Percentiles rank a stretch among this genome's conserved stretches.
Evolutionary conservation across 768 basidiomycete genomes (phyloP).

Genomic region (Leccinum imitatum): DNA sequence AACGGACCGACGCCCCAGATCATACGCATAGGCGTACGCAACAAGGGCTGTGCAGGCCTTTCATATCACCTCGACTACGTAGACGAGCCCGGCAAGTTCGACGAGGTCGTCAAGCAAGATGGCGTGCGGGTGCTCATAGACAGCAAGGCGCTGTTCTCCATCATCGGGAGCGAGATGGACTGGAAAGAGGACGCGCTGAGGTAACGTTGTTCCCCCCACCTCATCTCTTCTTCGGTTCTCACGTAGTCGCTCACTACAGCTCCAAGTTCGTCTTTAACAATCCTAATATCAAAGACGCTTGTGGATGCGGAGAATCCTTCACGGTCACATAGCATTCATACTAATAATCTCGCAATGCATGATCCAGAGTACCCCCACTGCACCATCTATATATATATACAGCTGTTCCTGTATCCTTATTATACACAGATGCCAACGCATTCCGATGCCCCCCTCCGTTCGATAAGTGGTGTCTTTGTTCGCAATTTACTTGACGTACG

Average conservation of each 20-base stretch:
- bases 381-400: neutral
- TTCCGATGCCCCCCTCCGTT: neutral
- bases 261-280: slow-evolving; percentile 85
- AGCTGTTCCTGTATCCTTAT: slow-evolving; percentile 31
- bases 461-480: slow-evolving; percentile 16
- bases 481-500: slow-evolving; percentile 8
- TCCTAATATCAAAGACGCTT: slow-evolving; percentile 92
- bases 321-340: slow-evolving; percentile 42
- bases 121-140: slow-evolving; percentile 93
- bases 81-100: slow-evolving; percentile 84
- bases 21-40: slow-evolving; percentile 92
- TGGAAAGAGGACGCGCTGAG: slow-evolving; percentile 94
- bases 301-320: slow-evolving; percentile 94
- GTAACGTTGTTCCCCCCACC: slow-evolving; percentile 32
- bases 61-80: slow-evolving; percentile 91
- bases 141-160: slow-evolving; percentile 94
- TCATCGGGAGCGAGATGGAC: slow-evolving; percentile 99
- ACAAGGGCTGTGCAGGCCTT: slow-evolving; percentile 95
- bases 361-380: slow-evolving; percentile 13
- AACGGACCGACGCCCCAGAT: slow-evolving; percentile 86
- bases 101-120: slow-evolving; percentile 96
- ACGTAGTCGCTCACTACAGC: slow-evolving; percentile 36
- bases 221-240: neutral
- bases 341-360: slow-evolving; percentile 8
- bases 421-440: slow-evolving; percentile 12